Conservation (phyloP, 2,329 filamentous ascomycete species). For the Fusarium tanahbumbuense region DNA sequence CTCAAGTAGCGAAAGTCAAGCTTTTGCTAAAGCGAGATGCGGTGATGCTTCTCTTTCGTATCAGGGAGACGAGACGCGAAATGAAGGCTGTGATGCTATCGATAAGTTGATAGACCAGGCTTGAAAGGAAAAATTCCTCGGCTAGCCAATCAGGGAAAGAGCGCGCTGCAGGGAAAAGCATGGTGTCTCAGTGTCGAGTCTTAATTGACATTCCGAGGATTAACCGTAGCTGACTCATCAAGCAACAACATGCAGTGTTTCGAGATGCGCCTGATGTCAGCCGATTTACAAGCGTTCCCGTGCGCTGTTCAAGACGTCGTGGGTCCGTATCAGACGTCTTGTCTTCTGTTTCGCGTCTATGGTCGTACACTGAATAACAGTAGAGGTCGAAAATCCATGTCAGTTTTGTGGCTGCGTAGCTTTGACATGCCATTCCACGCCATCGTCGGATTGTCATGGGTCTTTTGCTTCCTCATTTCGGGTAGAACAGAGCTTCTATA, state of each 20-base stretch:
- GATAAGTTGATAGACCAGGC: conserved; percentile 27
- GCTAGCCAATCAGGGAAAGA: conserved; percentile 22
- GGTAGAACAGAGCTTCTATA: conserved; percentile 18
- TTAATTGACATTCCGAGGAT: conserved; percentile 29
- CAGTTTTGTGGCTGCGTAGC: conserved; percentile 1
- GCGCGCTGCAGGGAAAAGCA: background rate
- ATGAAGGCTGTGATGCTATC: conserved; percentile 41
- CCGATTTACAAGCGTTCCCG: conserved; percentile 32
- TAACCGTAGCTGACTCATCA: conserved; percentile 26
- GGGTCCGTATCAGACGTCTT: conserved; percentile 28
- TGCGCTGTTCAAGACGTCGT: conserved; percentile 23
- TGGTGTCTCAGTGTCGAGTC: background rate
- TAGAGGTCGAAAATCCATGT: conserved; percentile 17
- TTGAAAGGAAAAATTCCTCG: conserved; percentile 23
- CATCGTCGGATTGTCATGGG: conserved; percentile 9
- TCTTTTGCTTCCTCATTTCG: conserved; percentile 29
- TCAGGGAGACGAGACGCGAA: conserved; percentile 31
- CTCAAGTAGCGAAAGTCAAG: background rate
- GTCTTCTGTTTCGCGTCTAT: conserved; percentile 15
- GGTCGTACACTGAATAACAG: conserved; percentile 1
- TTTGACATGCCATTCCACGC: conserved; percentile 30
- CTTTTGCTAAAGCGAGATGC: conserved; percentile 11
- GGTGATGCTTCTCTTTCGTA: conserved; percentile 2
- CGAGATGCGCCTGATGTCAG: conserved; percentile 43
- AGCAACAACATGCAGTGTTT: conserved; percentile 21